Conservation (phyloP, 805 yeast genomes). For the Candida corydali region DNA sequence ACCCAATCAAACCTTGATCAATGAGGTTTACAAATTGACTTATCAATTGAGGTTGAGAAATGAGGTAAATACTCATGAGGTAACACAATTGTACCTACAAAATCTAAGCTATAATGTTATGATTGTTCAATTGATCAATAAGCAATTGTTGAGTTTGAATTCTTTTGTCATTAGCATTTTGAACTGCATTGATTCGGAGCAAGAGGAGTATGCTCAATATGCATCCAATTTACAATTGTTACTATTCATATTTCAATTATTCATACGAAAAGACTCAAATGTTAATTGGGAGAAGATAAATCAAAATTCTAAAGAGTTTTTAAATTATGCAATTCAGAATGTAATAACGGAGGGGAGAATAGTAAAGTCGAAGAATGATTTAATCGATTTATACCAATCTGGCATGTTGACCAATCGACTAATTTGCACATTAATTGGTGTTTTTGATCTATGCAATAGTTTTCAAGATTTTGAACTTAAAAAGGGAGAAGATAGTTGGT, state of each 20-base stretch:
- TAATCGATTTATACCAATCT: background rate
- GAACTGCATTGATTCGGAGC: too few species aligned
- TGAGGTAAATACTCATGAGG: too few species aligned
- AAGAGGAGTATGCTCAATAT: slow-evolving; percentile 15
- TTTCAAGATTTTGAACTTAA: too few species aligned
- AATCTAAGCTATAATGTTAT: slow-evolving; percentile 31
- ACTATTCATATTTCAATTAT: slow-evolving; percentile 12
- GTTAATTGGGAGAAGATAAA: background rate
- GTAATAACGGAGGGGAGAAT: background rate
- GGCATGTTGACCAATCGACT: slow-evolving; percentile 25
- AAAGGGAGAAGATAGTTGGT: too few species aligned
- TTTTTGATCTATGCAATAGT: slow-evolving; percentile 30
- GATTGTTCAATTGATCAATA: slow-evolving; percentile 25
- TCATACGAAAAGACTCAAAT: background rate
- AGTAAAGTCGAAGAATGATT: background rate
- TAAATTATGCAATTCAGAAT: slow-evolving; percentile 1
- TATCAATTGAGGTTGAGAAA: slow-evolving; percentile 30
- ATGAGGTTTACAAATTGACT: slow-evolving; percentile 41
- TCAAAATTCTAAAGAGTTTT: background rate
- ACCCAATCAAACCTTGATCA: slow-evolving; percentile 38
- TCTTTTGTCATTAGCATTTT: slow-evolving; percentile 21
- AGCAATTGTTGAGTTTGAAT: slow-evolving; percentile 24
- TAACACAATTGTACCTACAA: too few species aligned
- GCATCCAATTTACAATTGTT: slow-evolving; percentile 20
- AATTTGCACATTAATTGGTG: slow-evolving; percentile 30